These are phyloP conservation scores for Vararia minispora DNA, from an alignment of 768 basidiomycete species.

Conservation along the genomic window DNA sequence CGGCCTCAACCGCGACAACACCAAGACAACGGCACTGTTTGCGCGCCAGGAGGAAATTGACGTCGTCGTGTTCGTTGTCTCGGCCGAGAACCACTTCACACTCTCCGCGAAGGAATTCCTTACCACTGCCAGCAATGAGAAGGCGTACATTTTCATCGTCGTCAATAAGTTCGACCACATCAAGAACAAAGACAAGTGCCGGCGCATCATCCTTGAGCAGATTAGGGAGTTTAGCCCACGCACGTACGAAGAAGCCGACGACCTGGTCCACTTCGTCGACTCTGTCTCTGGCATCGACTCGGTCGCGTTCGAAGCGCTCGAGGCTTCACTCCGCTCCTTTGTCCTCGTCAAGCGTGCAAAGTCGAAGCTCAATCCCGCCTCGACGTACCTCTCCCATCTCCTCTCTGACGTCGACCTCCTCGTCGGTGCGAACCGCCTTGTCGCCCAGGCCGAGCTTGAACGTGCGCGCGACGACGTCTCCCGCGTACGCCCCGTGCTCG, in stretches of 20 bases:
- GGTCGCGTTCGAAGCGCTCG: constrained; percentile 77
- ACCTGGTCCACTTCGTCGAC: constrained; percentile 98
- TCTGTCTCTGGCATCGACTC: constrained; percentile 65
- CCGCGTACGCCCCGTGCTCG: constrained; percentile 66
- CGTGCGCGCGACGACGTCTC: constrained; percentile 61
- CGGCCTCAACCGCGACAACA: constrained; percentile 88
- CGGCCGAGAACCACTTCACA: constrained; percentile 98
- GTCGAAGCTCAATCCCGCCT: constrained; percentile 89
- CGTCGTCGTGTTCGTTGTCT: constrained; percentile 96
- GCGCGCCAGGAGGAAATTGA: constrained; percentile 97
- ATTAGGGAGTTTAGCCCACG: constrained; percentile 87
- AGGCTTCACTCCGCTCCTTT: constrained; percentile 84
- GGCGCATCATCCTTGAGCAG: constrained; percentile 81
- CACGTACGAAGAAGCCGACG: constrained; percentile 82
- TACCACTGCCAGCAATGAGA: constrained; percentile 86
- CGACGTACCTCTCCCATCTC: constrained; percentile 86
- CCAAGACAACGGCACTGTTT: constrained; percentile 93
- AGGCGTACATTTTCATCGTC: constrained; percentile 96
- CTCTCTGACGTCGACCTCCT: constrained; percentile 84
- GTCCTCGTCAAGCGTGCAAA: constrained; percentile 93
- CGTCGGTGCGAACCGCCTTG: constrained; percentile 73
- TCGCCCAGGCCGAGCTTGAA: constrained; percentile 71
- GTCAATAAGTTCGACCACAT: constrained; percentile 98
- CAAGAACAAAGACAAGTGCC: constrained; percentile 89
- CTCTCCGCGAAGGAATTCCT: constrained; percentile 93